These are phyloP conservation scores for Chenopodium berlandieri DNA, from an alignment of 148 eudicot species.

Conservation along the genomic window DNA sequence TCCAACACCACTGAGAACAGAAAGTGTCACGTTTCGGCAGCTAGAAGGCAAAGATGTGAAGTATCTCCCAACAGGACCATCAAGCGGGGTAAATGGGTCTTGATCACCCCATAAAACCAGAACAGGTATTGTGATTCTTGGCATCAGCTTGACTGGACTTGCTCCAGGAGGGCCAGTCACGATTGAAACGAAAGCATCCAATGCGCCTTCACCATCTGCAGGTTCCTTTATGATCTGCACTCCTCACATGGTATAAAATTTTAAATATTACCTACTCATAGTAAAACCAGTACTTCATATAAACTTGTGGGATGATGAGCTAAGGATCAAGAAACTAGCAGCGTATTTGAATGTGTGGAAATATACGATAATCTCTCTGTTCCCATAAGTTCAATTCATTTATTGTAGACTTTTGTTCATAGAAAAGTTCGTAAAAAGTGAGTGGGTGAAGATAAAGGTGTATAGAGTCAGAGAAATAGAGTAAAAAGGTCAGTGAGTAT, in stretches of 20 bases:
- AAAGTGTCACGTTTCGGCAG: constrained; percentile 48
- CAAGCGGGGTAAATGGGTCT: constrained; percentile 90
- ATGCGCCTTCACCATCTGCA: constrained; percentile 75
- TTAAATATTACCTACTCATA: neutral
- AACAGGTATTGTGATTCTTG: constrained; percentile 53
- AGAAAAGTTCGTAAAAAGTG: too few species aligned
- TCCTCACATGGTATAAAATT: constrained; percentile 4
- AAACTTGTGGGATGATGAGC: too few species aligned
- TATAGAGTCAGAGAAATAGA: too few species aligned
- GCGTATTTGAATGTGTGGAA: too few species aligned
- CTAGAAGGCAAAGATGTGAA: constrained; percentile 56
- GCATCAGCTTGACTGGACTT: constrained; percentile 75
- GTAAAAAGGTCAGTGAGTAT: too few species aligned
- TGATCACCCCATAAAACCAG: constrained; percentile 82
- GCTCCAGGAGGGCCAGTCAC: constrained; percentile 98
- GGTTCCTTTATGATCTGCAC: constrained; percentile 77
- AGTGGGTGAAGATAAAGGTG: too few species aligned
- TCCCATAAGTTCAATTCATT: too few species aligned
- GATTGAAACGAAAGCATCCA: constrained; percentile 83
- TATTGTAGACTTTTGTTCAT: too few species aligned
- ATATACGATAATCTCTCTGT: too few species aligned
- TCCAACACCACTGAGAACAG: constrained; percentile 75
- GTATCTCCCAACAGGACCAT: constrained; percentile 93
- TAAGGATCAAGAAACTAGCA: too few species aligned
- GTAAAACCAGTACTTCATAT: neutral